Evolutionary conservation across 192 early-diverging fungal species (phyloP), one percentile per base, ranked within the genome.

Genomic region (Paraglomus brasilianum): DNA sequence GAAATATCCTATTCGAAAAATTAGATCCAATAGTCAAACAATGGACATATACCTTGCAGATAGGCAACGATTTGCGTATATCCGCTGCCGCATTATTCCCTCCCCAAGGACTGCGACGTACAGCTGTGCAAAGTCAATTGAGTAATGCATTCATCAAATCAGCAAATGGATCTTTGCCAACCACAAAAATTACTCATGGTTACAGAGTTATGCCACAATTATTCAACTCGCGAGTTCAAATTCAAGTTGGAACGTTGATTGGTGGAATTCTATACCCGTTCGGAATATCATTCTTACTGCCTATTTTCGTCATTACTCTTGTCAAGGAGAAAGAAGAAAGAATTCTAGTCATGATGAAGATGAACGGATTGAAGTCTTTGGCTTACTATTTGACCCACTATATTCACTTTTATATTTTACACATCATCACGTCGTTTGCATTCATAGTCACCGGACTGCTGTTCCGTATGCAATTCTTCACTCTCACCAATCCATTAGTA

Each of bases 271-370:
- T 91, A 52, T 91, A 83, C 72, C 90, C 90, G 10, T 91, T 89
- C 61, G 90, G 86, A 4, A 78, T 91, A 6, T 81, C 80, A 2
- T 91, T 91, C 74, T 53, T 92, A 72, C 66, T 92, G 2, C 89
- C 88, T 4, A 87, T 88, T 30, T 91, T 92, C 72, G 84, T 84
- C 0, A 83, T 91, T 41, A 85, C 71, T 19, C 67, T 92, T 36
- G 87, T 90, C 51, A 77, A 83, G 64, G 89, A 92, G 72, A 91
- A 92, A 78, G 89, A 92, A 55, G 83, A 83, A 14, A 69, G 85
- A 30, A 85, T 88, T 58, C 68, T 87, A 15, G 80, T 84, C 8
- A 91, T 91, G 89, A 91, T 91, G 88, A 71, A 74, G 64, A 89
- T 90, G 86, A 91, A 89, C 66, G 88, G 88, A 19, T 66, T 89